Conservation (phyloP, 805 yeast genomes). For the Wickerhamomyces rabaulensis region DNA sequence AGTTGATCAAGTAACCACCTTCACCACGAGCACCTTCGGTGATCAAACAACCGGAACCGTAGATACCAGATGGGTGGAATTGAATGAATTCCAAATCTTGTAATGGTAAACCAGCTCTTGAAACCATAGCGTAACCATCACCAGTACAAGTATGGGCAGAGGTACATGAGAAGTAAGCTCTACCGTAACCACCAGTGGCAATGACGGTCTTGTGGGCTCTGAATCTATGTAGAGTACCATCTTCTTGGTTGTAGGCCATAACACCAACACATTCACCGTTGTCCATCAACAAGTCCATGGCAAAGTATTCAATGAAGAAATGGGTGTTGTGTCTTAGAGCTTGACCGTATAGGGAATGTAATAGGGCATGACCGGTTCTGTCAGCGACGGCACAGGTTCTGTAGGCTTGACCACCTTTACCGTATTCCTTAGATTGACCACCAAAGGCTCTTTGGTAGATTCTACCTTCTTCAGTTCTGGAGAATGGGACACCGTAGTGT, state of each 20-base stretch:
- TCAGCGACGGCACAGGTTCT: constrained; percentile 99
- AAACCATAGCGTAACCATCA: constrained; percentile 97
- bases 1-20: constrained; percentile 95
- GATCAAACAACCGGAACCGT: constrained; percentile 97
- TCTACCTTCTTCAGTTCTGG: constrained; percentile 94
- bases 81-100: constrained; percentile 97
- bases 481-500: constrained; percentile 97
- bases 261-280: constrained; percentile 96
- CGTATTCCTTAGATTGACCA: constrained; percentile 92
- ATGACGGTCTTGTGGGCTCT: constrained; percentile 93
- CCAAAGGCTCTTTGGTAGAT: constrained; percentile 99
- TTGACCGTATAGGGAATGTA: constrained; percentile 95
- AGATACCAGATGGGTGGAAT: constrained; percentile 99
- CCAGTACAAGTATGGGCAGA: constrained; percentile 99
- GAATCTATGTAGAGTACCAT: constrained; percentile 97
- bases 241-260: constrained; percentile 97
- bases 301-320: constrained; percentile 96
- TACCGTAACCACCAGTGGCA: constrained; percentile 98
- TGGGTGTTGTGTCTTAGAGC: constrained; percentile 95
- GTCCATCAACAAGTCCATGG: constrained; percentile 89
- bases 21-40: constrained; percentile 99
- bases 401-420: constrained; percentile 99
- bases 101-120: constrained; percentile 96
- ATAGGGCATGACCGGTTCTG: constrained; percentile 96
- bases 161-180: constrained; percentile 98